phyloP scores from a whole-genome alignment of 371 early-diverging fungal species.

The Coemansia sp. region DNA sequence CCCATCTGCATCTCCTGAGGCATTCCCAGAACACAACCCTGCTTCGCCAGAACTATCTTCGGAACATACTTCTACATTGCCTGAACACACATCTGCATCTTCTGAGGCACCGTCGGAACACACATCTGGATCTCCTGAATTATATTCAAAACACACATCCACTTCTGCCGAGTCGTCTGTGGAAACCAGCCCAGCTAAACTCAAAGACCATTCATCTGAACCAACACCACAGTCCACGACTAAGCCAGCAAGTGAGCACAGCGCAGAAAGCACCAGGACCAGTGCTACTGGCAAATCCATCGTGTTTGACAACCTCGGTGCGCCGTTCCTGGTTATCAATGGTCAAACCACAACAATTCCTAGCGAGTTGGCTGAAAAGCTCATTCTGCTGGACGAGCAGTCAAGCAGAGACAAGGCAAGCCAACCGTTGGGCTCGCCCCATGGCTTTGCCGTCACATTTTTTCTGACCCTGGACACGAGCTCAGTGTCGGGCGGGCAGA shows the following conservation, averaged over 20 bases:
- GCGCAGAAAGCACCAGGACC: no score
- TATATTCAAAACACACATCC: neutral
- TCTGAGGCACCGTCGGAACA: neutral
- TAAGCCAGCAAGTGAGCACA: no score
- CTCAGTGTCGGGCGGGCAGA: neutral
- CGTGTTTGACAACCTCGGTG: conserved; percentile 41
- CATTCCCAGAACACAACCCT: no score
- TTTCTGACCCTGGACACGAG: conserved; percentile 33
- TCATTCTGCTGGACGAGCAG: conserved; percentile 6
- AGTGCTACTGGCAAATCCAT: conserved; percentile 22
- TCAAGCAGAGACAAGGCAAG: neutral
- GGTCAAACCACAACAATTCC: conserved; percentile 34
- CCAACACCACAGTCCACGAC: no score
- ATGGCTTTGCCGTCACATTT: conserved; percentile 44
- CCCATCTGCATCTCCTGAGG: neutral
- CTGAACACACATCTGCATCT: neutral
- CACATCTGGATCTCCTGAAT: neutral
- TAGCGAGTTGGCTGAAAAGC: conserved; percentile 32
- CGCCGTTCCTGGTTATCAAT: conserved; percentile 33
- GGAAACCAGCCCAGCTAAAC: no score
- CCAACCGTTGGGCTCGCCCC: neutral
- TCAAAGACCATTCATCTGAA: no score
- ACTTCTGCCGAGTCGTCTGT: neutral
- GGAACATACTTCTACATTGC: no score
- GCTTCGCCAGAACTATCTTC: no score